Conservation (phyloP, 176 grass and related monocot species). For the Raddia guianensis region DNA sequence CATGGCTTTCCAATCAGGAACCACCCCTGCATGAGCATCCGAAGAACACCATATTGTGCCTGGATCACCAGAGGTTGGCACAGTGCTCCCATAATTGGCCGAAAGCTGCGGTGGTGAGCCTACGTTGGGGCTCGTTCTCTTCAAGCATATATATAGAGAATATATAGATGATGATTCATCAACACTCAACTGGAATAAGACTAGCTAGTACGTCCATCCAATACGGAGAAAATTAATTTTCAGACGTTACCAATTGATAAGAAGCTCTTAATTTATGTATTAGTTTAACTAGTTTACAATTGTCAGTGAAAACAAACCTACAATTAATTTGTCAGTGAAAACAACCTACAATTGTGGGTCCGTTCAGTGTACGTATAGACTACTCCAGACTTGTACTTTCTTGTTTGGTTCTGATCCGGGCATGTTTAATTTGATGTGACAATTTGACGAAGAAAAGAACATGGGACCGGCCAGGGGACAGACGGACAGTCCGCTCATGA, state of each 20-base stretch:
- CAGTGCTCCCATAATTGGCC: conserved; percentile 55
- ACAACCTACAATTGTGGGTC: background rate
- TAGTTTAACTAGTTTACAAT: background rate
- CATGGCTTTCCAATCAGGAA: conserved; percentile 49
- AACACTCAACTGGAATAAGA: background rate
- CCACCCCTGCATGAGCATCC: conserved; percentile 47
- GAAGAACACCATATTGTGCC: conserved; percentile 56
- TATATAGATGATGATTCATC: conserved; percentile 24
- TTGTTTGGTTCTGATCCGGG: background rate
- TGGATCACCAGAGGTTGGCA: conserved; percentile 48
- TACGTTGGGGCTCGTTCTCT: conserved; percentile 16
- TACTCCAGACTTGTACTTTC: background rate
- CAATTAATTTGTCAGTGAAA: background rate
- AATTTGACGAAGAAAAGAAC: background rate
- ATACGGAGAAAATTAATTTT: background rate
- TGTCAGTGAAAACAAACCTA: background rate
- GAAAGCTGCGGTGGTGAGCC: conserved; percentile 48
- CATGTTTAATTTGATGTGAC: background rate
- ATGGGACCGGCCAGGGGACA: too few species aligned
- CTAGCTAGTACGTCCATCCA: background rate
- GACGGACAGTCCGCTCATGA: too few species aligned
- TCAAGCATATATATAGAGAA: too few species aligned
- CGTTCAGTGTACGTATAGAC: background rate
- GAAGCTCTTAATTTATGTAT: background rate
- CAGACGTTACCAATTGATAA: background rate